phyloP scores from a whole-genome alignment of 2,329 filamentous ascomycete genomes.

The Fusarium sp. region DNA sequence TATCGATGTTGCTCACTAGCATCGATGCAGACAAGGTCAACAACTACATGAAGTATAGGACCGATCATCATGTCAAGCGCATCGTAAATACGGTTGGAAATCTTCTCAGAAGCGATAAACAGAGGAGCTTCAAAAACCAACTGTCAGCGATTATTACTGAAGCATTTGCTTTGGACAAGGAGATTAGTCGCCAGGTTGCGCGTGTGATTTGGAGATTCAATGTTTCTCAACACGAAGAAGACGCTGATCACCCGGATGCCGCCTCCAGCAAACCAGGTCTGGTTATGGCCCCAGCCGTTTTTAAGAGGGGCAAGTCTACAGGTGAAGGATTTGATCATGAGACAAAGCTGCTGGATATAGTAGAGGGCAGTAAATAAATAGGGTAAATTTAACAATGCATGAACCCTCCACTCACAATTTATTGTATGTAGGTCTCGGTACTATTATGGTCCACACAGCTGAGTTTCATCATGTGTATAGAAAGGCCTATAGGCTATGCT shows the following conservation, averaged over 20 bases:
- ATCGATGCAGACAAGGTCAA: not conserved
- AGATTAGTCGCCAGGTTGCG: not conserved
- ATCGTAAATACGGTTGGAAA: not conserved
- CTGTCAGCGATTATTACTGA: not conserved
- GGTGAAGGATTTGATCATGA: not conserved
- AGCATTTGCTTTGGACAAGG: not conserved
- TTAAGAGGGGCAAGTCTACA: not conserved
- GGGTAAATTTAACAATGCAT: fast-evolving
- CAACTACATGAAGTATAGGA: not conserved
- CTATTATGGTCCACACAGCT: not conserved
- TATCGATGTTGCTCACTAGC: not conserved
- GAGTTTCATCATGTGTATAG: not conserved
- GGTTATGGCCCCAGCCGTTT: not conserved
- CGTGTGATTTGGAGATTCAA: not conserved
- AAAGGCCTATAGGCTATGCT: not conserved
- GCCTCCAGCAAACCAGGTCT: not conserved
- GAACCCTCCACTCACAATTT: fast-evolving
- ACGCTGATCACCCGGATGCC: no score
- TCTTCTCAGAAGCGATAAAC: not conserved
- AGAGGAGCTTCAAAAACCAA: not conserved
- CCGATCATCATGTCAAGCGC: fast-evolving
- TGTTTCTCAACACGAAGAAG: not conserved
- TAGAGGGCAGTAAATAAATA: not conserved
- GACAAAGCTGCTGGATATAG: not conserved
- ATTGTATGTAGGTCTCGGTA: not conserved